Evolutionary conservation across 1,139 yeast genomes (phyloP).

Genomic region (Geotrichum candidum): DNA sequence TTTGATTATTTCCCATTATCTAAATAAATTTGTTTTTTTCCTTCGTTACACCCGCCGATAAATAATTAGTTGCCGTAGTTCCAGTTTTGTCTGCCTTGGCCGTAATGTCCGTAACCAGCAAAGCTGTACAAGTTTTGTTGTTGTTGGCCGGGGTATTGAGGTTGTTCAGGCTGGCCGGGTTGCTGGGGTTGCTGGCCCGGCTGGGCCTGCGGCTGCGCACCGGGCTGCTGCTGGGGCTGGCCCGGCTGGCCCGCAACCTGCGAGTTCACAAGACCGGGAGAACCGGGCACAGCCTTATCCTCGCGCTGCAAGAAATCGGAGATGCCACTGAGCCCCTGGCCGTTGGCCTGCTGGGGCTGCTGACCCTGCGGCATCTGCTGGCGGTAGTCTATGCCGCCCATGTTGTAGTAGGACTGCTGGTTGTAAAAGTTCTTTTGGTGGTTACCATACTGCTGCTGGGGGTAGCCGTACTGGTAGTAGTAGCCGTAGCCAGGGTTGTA

Average conservation of each 20-base stretch:
- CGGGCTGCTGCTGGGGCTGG: constrained; percentile 14
- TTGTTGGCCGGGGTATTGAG: constrained; percentile 23
- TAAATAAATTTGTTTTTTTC: too few species aligned
- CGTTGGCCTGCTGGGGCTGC: constrained; percentile 20
- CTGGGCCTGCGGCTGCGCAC: constrained; percentile 13
- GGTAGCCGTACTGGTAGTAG: constrained; percentile 30
- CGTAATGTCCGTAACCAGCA: constrained; percentile 33
- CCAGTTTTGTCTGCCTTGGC: constrained; percentile 21
- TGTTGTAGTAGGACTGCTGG: constrained; percentile 27
- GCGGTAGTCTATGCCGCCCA: constrained; percentile 17
- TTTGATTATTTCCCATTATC: too few species aligned
- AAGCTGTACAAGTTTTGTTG: constrained; percentile 31
- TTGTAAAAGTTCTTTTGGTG: constrained; percentile 29
- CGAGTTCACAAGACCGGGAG: constrained; percentile 22
- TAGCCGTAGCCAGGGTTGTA: constrained; percentile 31
- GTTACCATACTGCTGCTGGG: constrained; percentile 26
- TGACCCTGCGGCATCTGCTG: constrained; percentile 23
- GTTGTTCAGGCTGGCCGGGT: constrained; percentile 23
- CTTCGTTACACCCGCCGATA: background rate
- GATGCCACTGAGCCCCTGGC: constrained; percentile 27
- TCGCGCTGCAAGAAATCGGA: constrained; percentile 34
- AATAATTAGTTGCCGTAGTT: constrained; percentile 10
- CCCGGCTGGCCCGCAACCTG: constrained; percentile 16
- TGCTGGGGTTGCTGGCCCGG: constrained; percentile 11
- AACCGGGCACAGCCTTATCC: constrained; percentile 28